Evolutionary conservation across 257 asterid genomes (phyloP), one percentile per base, ranked within the genome.

Genomic region (Verbena officinalis): DNA sequence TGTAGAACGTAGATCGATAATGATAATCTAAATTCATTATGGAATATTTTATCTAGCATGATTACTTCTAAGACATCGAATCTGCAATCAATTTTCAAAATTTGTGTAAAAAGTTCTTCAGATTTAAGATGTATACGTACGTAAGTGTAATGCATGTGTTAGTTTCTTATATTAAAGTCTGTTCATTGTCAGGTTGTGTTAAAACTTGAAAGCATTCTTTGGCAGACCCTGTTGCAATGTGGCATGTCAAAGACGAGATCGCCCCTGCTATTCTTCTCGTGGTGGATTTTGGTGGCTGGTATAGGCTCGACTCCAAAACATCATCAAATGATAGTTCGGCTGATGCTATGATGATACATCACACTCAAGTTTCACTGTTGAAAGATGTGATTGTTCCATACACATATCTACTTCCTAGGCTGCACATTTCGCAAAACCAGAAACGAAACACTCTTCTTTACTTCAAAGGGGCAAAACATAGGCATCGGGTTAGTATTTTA

Each of bases 221-320:
- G 98, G 94, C 98, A 92, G 97, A 92, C 95, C 98, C 98, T 68
- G 93, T 89, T 73, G 91, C 98, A 27, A 81, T 92, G 96, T 89
- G 91, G 92, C 98, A 92, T 67, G 79, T 92, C 60, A 89, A 78
- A 74, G 96, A 82, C 3, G 95, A 92, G 77, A 82, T 89, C 16
- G 82, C 97, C 71, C 95, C 96, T 21, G 93, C 96, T 16, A 31
- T 92, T 64, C 95, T 92, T 64, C 91, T 92, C 4, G 91, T 92
- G 70, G 98, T 92, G 76, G 98, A 92, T 82, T 92, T 92, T 65
- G 97, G 98, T 33, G 98, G 98, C 58, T 92, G 98, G 97, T 84
- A 67, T 78, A 81, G 80, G 77, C 78, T 81, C 12, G 98, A 92
- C 77, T 61, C 88, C 4, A 89, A 85, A 76, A 65, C 77, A 46